phyloP scores from a whole-genome alignment of 805 yeast species.

The Nakazawaea molendinolei region DNA sequence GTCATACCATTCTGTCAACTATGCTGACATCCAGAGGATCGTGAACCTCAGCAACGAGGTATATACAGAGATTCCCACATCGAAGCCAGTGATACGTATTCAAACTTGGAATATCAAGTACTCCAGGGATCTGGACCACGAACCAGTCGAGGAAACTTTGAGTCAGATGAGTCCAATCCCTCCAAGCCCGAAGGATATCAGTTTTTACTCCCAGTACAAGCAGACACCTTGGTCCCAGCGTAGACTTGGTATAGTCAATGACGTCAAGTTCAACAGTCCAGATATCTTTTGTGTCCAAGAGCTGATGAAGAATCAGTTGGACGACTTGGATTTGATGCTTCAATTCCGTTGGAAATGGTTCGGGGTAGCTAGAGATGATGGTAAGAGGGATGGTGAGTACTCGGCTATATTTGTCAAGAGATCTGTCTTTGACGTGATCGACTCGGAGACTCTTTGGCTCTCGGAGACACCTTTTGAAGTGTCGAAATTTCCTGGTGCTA shows the following conservation, averaged over 20 bases:
- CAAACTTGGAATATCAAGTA: conserved; percentile 25
- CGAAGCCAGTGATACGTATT: conserved; percentile 11
- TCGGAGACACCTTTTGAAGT: conserved; percentile 50
- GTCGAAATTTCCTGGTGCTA: conserved; percentile 35
- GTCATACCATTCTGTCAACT: conserved; percentile 8
- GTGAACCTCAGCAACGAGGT: conserved; percentile 4
- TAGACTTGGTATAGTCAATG: conserved; percentile 27
- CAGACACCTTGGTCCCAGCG: conserved; percentile 30
- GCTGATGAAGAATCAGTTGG: conserved; percentile 37
- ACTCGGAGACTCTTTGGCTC: conserved; percentile 44
- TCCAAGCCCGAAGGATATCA: conserved; percentile 18
- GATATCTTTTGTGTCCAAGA: conserved; percentile 41
- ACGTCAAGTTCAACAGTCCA: conserved; percentile 26
- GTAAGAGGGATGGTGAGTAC: conserved; percentile 41
- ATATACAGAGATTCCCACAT: conserved; percentile 5
- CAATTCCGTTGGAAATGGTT: conserved; percentile 37
- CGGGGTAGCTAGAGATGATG: conserved; percentile 43
- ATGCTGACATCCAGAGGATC: conserved; percentile 7
- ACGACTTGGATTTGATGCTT: conserved; percentile 31
- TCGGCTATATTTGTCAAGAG: conserved; percentile 39
- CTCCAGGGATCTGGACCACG: conserved; percentile 18
- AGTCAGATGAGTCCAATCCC: conserved; percentile 15
- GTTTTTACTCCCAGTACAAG: conserved; percentile 19
- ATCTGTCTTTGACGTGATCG: conserved; percentile 30
- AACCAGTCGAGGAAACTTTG: conserved; percentile 19